These are phyloP conservation scores for Mucor saturninus DNA, from an alignment of 371 early-diverging fungal genomes.

Conservation along the genomic window DNA sequence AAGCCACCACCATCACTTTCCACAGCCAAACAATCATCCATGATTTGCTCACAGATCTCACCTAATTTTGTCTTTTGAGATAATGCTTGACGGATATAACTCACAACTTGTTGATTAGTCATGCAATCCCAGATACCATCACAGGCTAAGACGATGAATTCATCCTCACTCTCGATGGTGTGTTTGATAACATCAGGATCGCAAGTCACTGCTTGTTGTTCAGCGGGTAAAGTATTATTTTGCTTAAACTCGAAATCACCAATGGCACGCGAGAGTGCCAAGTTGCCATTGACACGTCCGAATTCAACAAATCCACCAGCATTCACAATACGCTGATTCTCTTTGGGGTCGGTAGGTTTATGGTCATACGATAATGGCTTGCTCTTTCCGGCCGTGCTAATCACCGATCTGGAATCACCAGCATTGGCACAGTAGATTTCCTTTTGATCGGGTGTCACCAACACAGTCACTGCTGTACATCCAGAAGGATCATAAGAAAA, in stretches of 20 bases:
- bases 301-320: constrained; percentile 97
- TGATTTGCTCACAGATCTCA: constrained; percentile 82
- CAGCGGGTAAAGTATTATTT: constrained; percentile 71
- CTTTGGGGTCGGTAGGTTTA: constrained; percentile 86
- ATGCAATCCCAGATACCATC: constrained; percentile 99
- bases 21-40: constrained; percentile 91
- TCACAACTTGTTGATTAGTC: constrained; percentile 87
- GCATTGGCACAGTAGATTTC: constrained; percentile 78
- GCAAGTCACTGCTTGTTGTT: constrained; percentile 92
- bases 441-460: constrained; percentile 45
- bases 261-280: constrained; percentile 95
- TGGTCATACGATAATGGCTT: constrained; percentile 88
- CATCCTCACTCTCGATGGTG: constrained; percentile 69
- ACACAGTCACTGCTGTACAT: constrained; percentile 87
- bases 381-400: constrained; percentile 78
- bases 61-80: constrained; percentile 59
- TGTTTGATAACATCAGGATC: constrained; percentile 82
- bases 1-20: constrained; percentile 85
- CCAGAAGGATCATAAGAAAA: constrained; percentile 85
- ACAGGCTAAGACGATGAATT: constrained; percentile 95
- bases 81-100: constrained; percentile 75
- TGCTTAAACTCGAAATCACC: constrained; percentile 99
- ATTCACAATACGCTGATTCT: constrained; percentile 81
- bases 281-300: constrained; percentile 96
- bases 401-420: constrained; percentile 93